Percentiles rank a stretch among this genome's conserved stretches.
phyloP scores from a whole-genome alignment of 805 yeast species.

The Ogataea glucozyma region DNA sequence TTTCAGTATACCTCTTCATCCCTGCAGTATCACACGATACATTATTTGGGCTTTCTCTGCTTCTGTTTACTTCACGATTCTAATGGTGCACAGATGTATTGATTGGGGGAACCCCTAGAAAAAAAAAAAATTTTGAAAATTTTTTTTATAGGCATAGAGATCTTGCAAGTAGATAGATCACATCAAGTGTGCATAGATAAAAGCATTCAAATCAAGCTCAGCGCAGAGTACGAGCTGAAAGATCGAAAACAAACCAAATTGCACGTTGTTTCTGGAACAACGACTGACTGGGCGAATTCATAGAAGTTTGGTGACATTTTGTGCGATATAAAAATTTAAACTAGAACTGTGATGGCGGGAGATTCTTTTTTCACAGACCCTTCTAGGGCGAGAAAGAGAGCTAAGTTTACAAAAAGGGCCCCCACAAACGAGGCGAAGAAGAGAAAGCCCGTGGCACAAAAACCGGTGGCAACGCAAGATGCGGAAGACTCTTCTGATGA shows the following conservation, averaged over 20 bases:
- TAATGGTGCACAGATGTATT: constrained; percentile 5
- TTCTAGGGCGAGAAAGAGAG: constrained; percentile 47
- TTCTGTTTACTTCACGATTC: too few species aligned
- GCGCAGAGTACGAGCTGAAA: not conserved
- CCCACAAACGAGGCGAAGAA: constrained; percentile 21
- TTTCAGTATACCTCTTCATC: too few species aligned
- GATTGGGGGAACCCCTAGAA: too few species aligned
- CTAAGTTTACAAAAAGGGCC: constrained; percentile 27
- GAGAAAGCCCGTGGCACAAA: constrained; percentile 7
- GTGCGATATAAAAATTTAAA: not conserved
- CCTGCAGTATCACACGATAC: too few species aligned
- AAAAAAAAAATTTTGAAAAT: constrained; percentile 6
- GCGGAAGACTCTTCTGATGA: constrained; percentile 17
- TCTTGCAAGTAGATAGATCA: not conserved
- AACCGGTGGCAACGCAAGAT: constrained; percentile 15
- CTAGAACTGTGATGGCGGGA: constrained; percentile 42
- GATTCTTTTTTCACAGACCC: constrained; percentile 69
- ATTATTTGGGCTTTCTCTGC: too few species aligned
- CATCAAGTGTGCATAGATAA: not conserved
- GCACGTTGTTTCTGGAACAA: too few species aligned
- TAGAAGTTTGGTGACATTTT: too few species aligned
- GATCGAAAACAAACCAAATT: too few species aligned
- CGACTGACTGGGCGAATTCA: too few species aligned
- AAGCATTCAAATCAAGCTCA: not conserved
- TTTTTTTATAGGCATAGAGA: constrained; percentile 6